A percentile compares a stretch with the other conserved stretches of the same genome.
Evolutionary conservation across 805 yeast species (phyloP).

Genomic region (Candida saitoana): DNA sequence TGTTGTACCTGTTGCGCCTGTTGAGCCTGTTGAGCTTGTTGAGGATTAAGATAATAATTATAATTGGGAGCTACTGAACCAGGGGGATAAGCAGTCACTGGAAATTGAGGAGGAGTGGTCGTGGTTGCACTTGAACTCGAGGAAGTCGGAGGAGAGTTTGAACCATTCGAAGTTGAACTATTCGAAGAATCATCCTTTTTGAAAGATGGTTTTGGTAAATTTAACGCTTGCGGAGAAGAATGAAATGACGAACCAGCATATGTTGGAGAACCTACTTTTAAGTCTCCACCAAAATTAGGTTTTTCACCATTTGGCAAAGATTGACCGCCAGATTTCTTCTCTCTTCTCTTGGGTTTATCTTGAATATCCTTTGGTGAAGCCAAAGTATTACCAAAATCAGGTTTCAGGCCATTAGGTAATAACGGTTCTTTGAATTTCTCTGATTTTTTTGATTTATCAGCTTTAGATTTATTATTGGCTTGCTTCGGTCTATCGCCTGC

Average conservation of each 20-base stretch:
- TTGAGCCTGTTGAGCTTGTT: constrained; percentile 1
- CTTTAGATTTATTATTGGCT: constrained; percentile 5
- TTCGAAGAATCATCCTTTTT: constrained; percentile 15
- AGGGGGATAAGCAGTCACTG: constrained; percentile 33
- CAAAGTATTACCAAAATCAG: constrained; percentile 19
- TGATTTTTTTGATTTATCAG: constrained; percentile 7
- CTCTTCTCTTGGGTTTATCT: constrained; percentile 8
- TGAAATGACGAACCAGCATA: constrained; percentile 59
- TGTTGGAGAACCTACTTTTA: constrained; percentile 17
- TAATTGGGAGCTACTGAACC: constrained; percentile 14
- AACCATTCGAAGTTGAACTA: too few species aligned
- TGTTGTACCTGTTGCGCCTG: neutral
- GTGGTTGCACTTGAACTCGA: constrained; percentile 9
- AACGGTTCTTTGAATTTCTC: constrained; percentile 10
- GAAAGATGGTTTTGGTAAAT: constrained; percentile 54
- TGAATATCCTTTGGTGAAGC: constrained; percentile 5
- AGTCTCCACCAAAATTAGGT: constrained; percentile 16
- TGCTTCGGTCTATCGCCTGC: neutral
- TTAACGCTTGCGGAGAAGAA: constrained; percentile 52
- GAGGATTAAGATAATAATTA: constrained; percentile 9
- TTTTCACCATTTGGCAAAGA: constrained; percentile 26
- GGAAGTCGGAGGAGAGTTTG: constrained; percentile 10
- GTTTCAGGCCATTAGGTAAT: constrained; percentile 29
- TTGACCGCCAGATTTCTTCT: constrained; percentile 9
- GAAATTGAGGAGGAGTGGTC: constrained; percentile 22